phyloP scores from a whole-genome alignment of 73 alveolate species.

The Durusdinium trenchii region DNA sequence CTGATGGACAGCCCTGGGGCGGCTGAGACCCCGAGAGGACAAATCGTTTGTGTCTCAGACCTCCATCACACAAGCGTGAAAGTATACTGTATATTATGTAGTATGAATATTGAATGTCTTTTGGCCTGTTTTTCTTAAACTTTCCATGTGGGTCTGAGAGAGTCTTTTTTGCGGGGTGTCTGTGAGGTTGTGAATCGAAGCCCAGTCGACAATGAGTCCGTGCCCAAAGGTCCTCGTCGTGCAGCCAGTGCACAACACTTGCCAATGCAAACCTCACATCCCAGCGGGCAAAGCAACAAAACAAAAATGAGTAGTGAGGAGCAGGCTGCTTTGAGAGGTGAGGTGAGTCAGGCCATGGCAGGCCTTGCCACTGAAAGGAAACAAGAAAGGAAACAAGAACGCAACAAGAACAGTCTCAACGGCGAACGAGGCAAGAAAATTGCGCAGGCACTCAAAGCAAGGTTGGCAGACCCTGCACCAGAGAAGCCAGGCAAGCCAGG shows the following conservation, averaged over 20 bases:
- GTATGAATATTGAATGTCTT: no score
- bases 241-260: neutral
- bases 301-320: neutral
- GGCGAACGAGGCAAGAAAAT: no score
- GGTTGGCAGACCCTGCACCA: neutral
- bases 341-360: neutral
- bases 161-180: neutral
- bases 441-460: neutral
- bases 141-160: no score
- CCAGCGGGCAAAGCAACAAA: neutral
- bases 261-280: neutral
- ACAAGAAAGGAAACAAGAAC: neutral
- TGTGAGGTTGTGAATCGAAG: no score
- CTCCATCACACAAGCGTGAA: no score
- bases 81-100: no score
- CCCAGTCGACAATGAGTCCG: no score
- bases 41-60: neutral
- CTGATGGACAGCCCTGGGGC: neutral
- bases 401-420: neutral
- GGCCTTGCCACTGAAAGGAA: no score
- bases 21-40: neutral
- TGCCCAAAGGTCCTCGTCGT: neutral
- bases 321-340: neutral
- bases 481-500: no score
- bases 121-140: no score